Base-by-base conservation (phyloP, 2,329 filamentous ascomycete species). In the Immersiporthe knoxdaviesiana region DNA sequence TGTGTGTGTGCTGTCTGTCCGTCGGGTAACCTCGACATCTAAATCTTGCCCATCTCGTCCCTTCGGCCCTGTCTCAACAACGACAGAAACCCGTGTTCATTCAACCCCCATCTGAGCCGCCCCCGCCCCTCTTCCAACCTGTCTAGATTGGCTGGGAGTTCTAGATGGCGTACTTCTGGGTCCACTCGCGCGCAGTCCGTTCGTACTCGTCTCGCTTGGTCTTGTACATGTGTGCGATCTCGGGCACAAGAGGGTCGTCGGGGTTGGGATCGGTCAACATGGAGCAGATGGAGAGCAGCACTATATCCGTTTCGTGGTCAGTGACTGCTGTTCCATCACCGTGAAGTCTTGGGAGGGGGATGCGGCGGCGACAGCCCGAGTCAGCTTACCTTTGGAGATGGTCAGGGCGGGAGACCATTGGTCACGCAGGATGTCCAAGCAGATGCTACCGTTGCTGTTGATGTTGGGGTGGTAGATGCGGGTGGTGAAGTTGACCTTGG, bases 381-480 rank as follows among this genome's bases (percentile, higher is more conserved):
- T 32, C 2, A 14, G 54, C 83, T 69, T 84, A 97, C 96, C 96
- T 90, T 99, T 99, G 72, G 93, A 97, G 78, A 99, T 98, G 75
- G 96, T 99, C 82, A 99, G 87, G 74, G 96, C 96, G 56, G 96
- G 96, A 82, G 94, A 97, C 96, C 96, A 99, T 85, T 99, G 96
- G 83, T 99, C 96, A 85, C 96, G 91, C 79, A 99, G 87, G 79
- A 99, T 99, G 79, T 99, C 96, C 81, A 99, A 85, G 83, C 96
- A 99, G 83, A 99, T 99, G 84, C 94, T 97, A 83, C 96, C 96
- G 82, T 98, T 98, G 75, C 93, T 97, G 90, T 99, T 99, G 93
- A 99, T 99, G 85, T 99, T 99, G 78, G 96, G 96, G 85, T 99
- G 96, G 83, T 99, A 99, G 86, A 99, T 98, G 80, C 95, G 92